Base-by-base conservation (phyloP, 495 filamentous ascomycete species). In the Aspergillus diversus region DNA sequence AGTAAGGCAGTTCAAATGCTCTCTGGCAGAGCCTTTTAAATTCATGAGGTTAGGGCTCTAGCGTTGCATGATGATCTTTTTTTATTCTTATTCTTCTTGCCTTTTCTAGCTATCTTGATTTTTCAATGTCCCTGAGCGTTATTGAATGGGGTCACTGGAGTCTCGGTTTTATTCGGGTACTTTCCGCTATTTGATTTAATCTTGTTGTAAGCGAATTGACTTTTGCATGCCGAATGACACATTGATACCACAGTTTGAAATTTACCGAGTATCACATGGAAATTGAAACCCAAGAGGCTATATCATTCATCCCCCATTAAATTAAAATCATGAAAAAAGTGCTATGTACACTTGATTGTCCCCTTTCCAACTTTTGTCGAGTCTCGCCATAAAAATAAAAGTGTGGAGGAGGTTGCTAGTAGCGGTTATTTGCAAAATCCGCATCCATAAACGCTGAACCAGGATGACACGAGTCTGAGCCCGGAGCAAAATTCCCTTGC, bases 1-100 rank as follows among this genome's bases (percentile, higher is more conserved):
- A 75, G 75, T 33, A 77, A 73, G 60, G 76, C 77, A 11, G 76
- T 80, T 16, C 69, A 70, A 16, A 69, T 61, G 59, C 73, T 81
- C 56, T 74, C 71, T 3, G 73, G 66, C 11, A 76, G 69, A 61
- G 75, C 71, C 49, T 68, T 69, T 60, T 69, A 57, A 54, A 48
- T 43, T 39, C 31, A 13, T 39, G 32, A 57, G 60, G 47, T 42
- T 32, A 7, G 21, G n/a, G 34, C n/a, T 42, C 35, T 12, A 33
- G 58, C 48, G 34, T 53, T 54, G 7, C 34, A 31, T 50, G 48
- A 21, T 3, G n/a, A 7, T 49, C 48, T 31, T 21, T 37, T 43
- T 49, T 46, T 61, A 60, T 39, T 13, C 13, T 58, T 33, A 11
- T 55, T 47, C 13, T 27, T 48, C 27, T 17, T 53, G 17, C 34